A percentile compares a stretch with the other conserved stretches of the same genome.
These are phyloP conservation scores for Thymus mandschuricus DNA, from an alignment of 257 asterid genomes.

Conservation along the genomic window DNA sequence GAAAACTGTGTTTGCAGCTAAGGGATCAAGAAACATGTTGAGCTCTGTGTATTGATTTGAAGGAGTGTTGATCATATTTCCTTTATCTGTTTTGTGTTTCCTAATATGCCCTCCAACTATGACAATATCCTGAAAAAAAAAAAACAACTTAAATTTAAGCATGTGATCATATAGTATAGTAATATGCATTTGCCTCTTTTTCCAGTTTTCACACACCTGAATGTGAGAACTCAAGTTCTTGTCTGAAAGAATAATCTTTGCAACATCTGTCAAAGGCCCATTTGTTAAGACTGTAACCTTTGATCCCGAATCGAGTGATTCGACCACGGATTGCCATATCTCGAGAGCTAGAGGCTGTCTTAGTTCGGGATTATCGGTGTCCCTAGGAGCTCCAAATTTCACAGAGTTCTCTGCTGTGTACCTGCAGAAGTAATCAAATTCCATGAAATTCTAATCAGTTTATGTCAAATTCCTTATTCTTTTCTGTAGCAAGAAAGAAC, in stretches of 20 bases:
- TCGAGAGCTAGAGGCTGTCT: slow-evolving; percentile 80
- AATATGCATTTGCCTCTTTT: no score
- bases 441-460: background rate
- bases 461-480: background rate
- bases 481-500: background rate
- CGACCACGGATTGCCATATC: slow-evolving; percentile 64
- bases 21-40: slow-evolving; percentile 84
- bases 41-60: slow-evolving; percentile 67
- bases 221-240: slow-evolving; percentile 48
- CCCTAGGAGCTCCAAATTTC: slow-evolving; percentile 74
- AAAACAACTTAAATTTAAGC: background rate
- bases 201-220: slow-evolving; percentile 47
- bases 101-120: slow-evolving; percentile 79
- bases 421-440: slow-evolving; percentile 36
- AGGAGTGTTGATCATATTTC: slow-evolving; percentile 68
- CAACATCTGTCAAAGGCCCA: slow-evolving; percentile 84
- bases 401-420: slow-evolving; percentile 76
- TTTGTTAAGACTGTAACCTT: slow-evolving; percentile 74
- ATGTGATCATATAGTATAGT: no score
- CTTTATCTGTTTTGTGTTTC: slow-evolving; percentile 39
- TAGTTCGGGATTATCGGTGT: slow-evolving; percentile 76
- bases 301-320: slow-evolving; percentile 55
- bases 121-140: slow-evolving; percentile 56
- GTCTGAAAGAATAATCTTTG: slow-evolving; percentile 58
- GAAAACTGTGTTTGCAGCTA: slow-evolving; percentile 69